phyloP scores from a whole-genome alignment of 2,329 filamentous ascomycete species.

The Colletotrichum eremochloae region DNA sequence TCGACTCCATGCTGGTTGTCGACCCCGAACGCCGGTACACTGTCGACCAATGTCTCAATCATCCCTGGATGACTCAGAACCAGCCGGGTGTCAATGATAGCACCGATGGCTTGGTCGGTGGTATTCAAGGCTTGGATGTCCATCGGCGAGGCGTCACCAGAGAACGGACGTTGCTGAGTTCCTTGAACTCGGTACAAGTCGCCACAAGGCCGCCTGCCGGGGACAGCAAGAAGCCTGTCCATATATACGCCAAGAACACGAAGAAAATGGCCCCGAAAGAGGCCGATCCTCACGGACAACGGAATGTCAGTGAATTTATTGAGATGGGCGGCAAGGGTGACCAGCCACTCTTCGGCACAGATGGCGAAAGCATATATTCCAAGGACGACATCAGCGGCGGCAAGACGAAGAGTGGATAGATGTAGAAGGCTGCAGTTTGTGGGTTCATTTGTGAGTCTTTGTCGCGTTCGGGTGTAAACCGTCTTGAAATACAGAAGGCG shows the following conservation, averaged over 20 bases:
- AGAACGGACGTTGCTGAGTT: constrained; percentile 87
- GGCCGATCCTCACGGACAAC: constrained; percentile 75
- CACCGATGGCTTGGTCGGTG: constrained; percentile 92
- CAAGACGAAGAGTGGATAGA: constrained; percentile 48
- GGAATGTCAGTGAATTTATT: constrained; percentile 80
- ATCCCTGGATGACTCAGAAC: constrained; percentile 86
- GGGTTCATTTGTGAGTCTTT: not conserved
- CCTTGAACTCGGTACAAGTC: constrained; percentile 79
- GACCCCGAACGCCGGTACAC: constrained; percentile 87
- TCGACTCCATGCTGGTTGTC: constrained; percentile 94
- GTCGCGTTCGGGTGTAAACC: not conserved
- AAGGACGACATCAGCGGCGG: constrained; percentile 53
- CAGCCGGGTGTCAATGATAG: constrained; percentile 79
- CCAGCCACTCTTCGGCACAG: constrained; percentile 79
- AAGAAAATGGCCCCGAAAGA: constrained; percentile 64
- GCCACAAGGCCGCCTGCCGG: constrained; percentile 62
- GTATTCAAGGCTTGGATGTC: constrained; percentile 85
- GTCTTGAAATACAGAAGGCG: not conserved
- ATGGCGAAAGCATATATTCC: constrained; percentile 65
- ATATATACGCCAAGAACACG: constrained; percentile 81
- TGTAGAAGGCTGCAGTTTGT: constrained; percentile 8
- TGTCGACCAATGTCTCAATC: constrained; percentile 89
- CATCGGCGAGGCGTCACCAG: constrained; percentile 82
- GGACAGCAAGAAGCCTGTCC: constrained; percentile 68
- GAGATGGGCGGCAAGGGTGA: constrained; percentile 90